Evolutionary conservation across 768 basidiomycete genomes (phyloP), one percentile per base, ranked within the genome.

Genomic region (Mycena galericulata): DNA sequence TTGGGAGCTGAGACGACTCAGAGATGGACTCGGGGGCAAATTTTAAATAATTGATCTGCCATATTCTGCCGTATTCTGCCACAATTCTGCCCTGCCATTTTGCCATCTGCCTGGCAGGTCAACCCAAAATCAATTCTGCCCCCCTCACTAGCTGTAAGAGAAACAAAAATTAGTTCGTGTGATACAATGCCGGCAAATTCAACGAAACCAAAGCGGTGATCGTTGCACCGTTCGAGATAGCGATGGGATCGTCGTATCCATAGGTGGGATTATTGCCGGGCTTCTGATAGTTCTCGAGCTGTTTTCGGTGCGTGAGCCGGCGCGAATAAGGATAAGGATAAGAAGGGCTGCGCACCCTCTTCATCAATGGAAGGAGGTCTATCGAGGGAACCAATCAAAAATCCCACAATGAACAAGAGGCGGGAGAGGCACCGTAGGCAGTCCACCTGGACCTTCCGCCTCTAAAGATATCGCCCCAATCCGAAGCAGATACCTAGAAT

Each of bases 211-310:
- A 83, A 6, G 85, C 82, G 10, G 84, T 88, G 69, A 90, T 84
- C 24, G 87, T 84, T 58, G 90, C 90, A 70, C 91, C 90, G 68
- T 91, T 90, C 70, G 86, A 88, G 75, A 92, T 91, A 15, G 89
- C 89, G 61, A 92, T 90, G 20, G 91, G 90, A 5, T 91, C 91
- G 64, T 89, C 86, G 69, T 91, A 91, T 45, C 90, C 91, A 75
- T 92, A 90, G 3, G 85, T 88, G 65, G 89, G 80, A 76, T 88
- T 91, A 80, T 90, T 90, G 27, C 76, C 78, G 1, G 91, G 90
- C 79, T 91, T 91, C 83, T 92, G 91, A 76, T 92, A 92, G 81
- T 91, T 90, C 84, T 92, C 90, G 62, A 92, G 81, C 86, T 89
- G 71, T 51, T 59, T 60, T 50, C 15, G 60, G 56, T 30, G 24